Base-by-base conservation (phyloP, 202 grass and related monocot genomes). In the Brachypodium distachyon region DNA sequence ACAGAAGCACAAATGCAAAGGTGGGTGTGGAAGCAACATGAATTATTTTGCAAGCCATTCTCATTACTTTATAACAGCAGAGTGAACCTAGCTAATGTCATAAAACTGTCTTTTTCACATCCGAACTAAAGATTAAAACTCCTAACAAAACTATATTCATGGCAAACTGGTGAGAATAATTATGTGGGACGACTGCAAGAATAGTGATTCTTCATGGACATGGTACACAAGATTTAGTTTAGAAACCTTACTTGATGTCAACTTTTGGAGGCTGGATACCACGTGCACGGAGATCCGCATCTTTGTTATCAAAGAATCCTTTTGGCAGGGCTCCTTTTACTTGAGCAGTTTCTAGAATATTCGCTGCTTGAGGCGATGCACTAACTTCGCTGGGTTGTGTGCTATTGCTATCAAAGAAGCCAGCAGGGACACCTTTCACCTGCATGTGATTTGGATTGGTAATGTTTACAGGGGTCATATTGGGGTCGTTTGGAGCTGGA, bases 281-380 rank as follows among this genome's bases (percentile, higher is more conserved):
- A 78, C 91, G 96, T 76, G 95, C 96, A 76, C 83, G 87, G 37
- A 98, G 91, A 90, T 98, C 96, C 9, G 89, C 91, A 72, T 95
- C 96, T 85, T 92, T 95, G 87, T 95, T 95, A 87, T 98, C 96
- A 33, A 98, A 98, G 72, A 98, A 98, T 13, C 96, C 91, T 98
- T 98, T 89, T n/a, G 96, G 96, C 63, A 98, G 79, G 21, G 89
- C 85, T 76, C 86, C 84, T 82, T 92, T 98, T 73, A 19, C 83
- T 70, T 89, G 61, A 79, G 86, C 70, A 50, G 63, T 74, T 81
- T 86, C 87, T 68, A 62, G 17, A 73, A 54, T 72, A 21, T 76
- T 84, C 31, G 21, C 50, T 41, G 57, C 54, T 76, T 78, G 39
- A 51, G 78, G 68, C 3, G 48, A 44, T 70, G 67, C 39, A 64